Base-by-base conservation (phyloP, 177 flowering plant genomes). In the Tripterygium wilfordii region DNA sequence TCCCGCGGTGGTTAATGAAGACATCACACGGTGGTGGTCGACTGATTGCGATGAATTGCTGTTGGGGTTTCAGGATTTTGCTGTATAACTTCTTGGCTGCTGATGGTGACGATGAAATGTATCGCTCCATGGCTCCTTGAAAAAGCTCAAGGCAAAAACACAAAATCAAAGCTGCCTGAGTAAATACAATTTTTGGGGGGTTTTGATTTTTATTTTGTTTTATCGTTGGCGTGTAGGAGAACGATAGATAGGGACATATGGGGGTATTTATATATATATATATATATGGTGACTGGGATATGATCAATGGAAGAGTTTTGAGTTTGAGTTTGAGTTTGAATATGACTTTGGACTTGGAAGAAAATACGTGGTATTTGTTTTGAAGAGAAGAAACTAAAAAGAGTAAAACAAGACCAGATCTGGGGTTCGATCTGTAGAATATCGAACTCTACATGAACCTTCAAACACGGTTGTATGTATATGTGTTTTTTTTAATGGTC, bases 1-100 rank as follows among this genome's bases (percentile, higher is more conserved):
- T 51, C 0, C 70, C 57, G 9, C 80, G 53, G 37, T 71, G 72
- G 55, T 61, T 75, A 10, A 75, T 71, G 67, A 75, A 75, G 1
- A 75, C 68, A 18, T 71, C 77, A 31, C 57, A 66, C 0, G 69
- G 30, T 8, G 19, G 20, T 37, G n/a, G 24, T 9, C n/a, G 15
- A 12, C 23, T 7, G 7, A 30, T 12, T 30, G 33, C 14, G n/a
- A n/a, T n/a, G n/a, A n/a, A n/a, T n/a, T n/a, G n/a, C 1, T 23
- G 29, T 15, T 41, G 29, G 24, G 16, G 55, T 21, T 15, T 2
- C 13, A 27, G 5, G 16, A 47, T 23, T 36, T 39, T 47, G 35
- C 35, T 40, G n/a, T 12, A 29, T 18, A 46, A 29, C 23, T 24
- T 43, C 10, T 28, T 24, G 28, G 26, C 16, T 15, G 42, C 27